Percentiles rank a stretch among this genome's conserved stretches.
Conservation (phyloP, 768 basidiomycete genomes). For the Tulasnella sp. region DNA sequence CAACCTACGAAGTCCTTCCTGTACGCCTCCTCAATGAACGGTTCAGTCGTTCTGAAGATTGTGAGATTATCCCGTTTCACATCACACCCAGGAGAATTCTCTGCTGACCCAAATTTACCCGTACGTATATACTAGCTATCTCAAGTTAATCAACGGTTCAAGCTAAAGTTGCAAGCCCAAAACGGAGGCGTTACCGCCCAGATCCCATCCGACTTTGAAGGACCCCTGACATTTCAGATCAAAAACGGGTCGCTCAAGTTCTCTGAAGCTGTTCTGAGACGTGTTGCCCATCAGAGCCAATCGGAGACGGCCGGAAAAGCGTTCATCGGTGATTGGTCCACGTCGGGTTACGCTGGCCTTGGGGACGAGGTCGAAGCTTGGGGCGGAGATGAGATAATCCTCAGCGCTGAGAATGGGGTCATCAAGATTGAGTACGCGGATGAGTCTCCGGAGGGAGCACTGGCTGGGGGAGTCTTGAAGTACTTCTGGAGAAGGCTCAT, state of each 20-base stretch:
- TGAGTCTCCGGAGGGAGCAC: background rate
- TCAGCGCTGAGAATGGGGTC: background rate
- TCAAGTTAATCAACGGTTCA: constrained; percentile 11
- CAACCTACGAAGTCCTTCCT: constrained; percentile 2
- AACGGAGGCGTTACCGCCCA: background rate
- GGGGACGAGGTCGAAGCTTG: background rate
- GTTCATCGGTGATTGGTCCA: background rate
- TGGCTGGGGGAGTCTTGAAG: too few relatives aligned
- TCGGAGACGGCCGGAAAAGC: background rate
- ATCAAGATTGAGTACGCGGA: constrained; percentile 1
- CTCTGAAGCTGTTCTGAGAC: background rate
- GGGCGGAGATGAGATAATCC: constrained; percentile 1
- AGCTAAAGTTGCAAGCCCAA: background rate
- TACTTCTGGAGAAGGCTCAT: too few relatives aligned
- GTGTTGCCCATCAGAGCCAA: background rate
- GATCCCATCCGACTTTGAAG: constrained; percentile 14
- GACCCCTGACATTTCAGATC: constrained; percentile 9
- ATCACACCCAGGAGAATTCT: too few relatives aligned
- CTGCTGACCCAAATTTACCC: too few relatives aligned
- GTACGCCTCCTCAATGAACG: too few relatives aligned
- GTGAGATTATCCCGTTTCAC: too few relatives aligned
- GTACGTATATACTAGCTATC: background rate
- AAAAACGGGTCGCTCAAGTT: constrained; percentile 13
- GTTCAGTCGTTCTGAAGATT: too few relatives aligned
- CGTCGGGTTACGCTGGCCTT: constrained; percentile 6